Evolutionary conservation across 192 early-diverging fungal genomes (phyloP).

Genomic region (Backusella psychrophila): DNA sequence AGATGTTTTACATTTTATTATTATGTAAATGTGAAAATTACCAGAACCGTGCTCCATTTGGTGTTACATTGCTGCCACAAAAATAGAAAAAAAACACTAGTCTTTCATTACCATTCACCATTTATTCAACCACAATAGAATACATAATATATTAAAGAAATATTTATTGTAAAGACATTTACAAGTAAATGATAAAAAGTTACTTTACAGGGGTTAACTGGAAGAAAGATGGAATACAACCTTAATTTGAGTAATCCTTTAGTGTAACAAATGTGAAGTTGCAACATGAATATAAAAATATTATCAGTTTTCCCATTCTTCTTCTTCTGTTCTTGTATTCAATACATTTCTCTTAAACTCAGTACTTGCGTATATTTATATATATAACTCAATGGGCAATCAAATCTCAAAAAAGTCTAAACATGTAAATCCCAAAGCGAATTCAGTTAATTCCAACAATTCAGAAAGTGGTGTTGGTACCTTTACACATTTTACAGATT

Average conservation of each 20-base stretch:
- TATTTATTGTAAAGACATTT: not conserved
- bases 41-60: not conserved
- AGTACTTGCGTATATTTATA: not conserved
- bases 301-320: not conserved
- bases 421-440: not conserved
- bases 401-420: conserved; percentile 13
- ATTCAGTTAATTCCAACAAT: not conserved
- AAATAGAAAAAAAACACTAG: not conserved
- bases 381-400: conserved; percentile 10
- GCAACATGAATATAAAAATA: not conserved
- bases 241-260: too few species aligned
- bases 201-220: too few species aligned
- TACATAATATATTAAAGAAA: not conserved
- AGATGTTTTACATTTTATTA: not conserved
- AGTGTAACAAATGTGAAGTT: too few species aligned
- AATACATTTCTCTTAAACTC: not conserved
- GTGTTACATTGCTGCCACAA: not conserved
- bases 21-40: not conserved
- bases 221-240: too few species aligned
- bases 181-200: not conserved
- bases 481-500: not conserved
- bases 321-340: not conserved
- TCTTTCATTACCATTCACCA: not conserved
- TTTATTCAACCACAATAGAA: not conserved
- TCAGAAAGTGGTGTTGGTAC: not conserved